Conservation (phyloP, 441 rosid genomes). For the Biscutella laevigata region DNA sequence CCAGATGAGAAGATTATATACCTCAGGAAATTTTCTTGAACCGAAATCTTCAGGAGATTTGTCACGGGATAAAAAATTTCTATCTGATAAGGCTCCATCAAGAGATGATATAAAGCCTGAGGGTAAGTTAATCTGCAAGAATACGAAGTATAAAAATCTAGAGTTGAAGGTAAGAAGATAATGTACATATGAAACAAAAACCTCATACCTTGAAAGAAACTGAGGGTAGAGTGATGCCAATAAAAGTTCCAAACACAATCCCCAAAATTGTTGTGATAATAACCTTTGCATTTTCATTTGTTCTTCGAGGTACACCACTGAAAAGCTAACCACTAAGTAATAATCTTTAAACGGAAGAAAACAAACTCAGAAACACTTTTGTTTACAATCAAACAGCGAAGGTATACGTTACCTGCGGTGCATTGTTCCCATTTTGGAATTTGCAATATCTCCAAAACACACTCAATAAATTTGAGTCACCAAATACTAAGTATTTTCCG, state of each 20-base stretch:
- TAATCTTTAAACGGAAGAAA: constrained; percentile 9
- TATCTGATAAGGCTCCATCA: constrained; percentile 33
- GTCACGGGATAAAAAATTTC: constrained; percentile 19
- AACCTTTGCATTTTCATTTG: constrained; percentile 44
- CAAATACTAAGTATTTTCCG: background rate
- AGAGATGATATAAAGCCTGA: constrained; percentile 40
- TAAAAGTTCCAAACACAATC: constrained; percentile 57
- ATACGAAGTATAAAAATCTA: constrained; percentile 9
- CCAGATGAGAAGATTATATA: constrained; percentile 2
- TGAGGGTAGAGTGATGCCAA: constrained; percentile 64
- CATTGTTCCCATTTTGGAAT: constrained; percentile 37
- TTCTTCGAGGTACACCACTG: constrained; percentile 56
- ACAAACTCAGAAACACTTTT: background rate
- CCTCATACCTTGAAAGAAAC: constrained; percentile 50
- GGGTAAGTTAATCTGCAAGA: constrained; percentile 50
- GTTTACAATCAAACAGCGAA: background rate
- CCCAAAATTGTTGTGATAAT: constrained; percentile 50
- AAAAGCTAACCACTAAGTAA: constrained; percentile 25
- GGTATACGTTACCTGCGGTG: constrained; percentile 56
- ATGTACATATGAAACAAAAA: background rate
- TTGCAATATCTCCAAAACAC: constrained; percentile 16
- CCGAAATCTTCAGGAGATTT: constrained; percentile 29
- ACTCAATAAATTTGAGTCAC: constrained; percentile 12
- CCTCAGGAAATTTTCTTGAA: constrained; percentile 37
- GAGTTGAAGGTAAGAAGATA: background rate